These are phyloP conservation scores for Starmerella sp. DNA, from an alignment of 805 yeast species.

Conservation along the genomic window DNA sequence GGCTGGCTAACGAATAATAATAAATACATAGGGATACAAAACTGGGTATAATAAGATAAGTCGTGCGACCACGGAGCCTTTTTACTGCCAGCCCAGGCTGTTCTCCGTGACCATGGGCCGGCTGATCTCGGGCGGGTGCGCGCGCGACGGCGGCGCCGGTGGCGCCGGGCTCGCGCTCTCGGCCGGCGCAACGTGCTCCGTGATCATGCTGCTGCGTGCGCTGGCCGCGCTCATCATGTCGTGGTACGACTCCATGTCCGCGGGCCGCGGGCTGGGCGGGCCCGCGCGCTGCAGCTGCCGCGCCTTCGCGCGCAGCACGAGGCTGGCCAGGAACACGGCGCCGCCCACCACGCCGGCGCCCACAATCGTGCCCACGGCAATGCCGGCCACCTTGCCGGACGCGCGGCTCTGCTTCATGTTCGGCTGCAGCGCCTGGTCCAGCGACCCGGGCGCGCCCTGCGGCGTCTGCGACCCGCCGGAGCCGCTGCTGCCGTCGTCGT, in stretches of 20 bases:
- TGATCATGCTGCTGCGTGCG: conserved; percentile 9
- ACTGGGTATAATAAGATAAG: not conserved
- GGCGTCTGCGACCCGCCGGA: conserved; percentile 24
- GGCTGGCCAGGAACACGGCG: conserved; percentile 34
- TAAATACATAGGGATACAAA: conserved; percentile 5
- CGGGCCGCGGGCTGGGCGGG: conserved; percentile 12
- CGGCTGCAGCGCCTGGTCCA: conserved; percentile 26
- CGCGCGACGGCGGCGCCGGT: not conserved
- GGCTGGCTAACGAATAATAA: not conserved
- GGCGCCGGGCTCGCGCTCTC: not conserved
- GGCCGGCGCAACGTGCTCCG: not conserved
- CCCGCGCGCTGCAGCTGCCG: conserved; percentile 37
- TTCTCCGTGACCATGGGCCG: conserved; percentile 34
- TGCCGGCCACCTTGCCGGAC: conserved; percentile 50
- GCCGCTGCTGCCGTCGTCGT: conserved; percentile 8
- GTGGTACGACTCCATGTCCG: conserved; percentile 21
- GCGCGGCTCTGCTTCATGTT: conserved; percentile 28
- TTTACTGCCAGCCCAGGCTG: conserved; percentile 33
- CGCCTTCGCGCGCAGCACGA: conserved; percentile 22
- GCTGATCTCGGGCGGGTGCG: conserved; percentile 26
- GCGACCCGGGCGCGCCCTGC: conserved; percentile 26
- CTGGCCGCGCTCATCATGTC: conserved; percentile 14
- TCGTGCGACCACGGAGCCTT: not conserved
- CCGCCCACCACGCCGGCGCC: conserved; percentile 62
- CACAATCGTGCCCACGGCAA: conserved; percentile 70